Base-by-base conservation (phyloP, 2,329 filamentous ascomycete genomes). In the Westerdykella aurantiaca region DNA sequence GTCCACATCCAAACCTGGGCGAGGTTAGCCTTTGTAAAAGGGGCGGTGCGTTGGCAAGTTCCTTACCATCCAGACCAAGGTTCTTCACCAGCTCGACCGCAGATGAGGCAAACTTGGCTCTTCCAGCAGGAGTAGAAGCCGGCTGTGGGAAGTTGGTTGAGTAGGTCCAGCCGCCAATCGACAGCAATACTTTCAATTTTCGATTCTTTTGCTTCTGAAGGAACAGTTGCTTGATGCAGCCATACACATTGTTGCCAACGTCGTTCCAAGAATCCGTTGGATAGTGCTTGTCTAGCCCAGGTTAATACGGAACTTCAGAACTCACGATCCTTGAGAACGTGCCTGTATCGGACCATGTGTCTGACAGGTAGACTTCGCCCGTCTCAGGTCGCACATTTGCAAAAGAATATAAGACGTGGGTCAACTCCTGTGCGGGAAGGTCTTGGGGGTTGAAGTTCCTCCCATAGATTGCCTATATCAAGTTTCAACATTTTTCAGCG, bases 331-430 rank as follows among this genome's bases (percentile, higher is more conserved):
- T 11, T 29, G 25, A 39, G 18, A 9, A 31, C 14, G 6, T 21
- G 31, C 37, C 40, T 14, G 35, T 47, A 34, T 63, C 60, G 6
- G 60, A 55, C 39, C 55, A 63, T 4, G 43, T 46, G 44, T 64
- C 60, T 4, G 53, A 60, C 9, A 63, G 41, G 37, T 57, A 47
- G 35, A 68, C 88, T 68, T 94, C 87, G 39, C 91, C 91, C 25
- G 25, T 29, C 25, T 78, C 81, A 3, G 91, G 86, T 2, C 80
- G 78, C 46, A 95, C 80, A 63, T 96, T 94, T 60, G 88, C 91
- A 69, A 97, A 97, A 13, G 90, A 78, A 58, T 96, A 96, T 13
- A 96, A 80, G 4, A 97, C 70, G 61, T 97, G 91, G 0, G 90
- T 97, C 34, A 96, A 78, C 44, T 87, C 85, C 43, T 89, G 79